Evolutionary conservation across 805 yeast species (phyloP).

Genomic region (Blastobotrys americana): DNA sequence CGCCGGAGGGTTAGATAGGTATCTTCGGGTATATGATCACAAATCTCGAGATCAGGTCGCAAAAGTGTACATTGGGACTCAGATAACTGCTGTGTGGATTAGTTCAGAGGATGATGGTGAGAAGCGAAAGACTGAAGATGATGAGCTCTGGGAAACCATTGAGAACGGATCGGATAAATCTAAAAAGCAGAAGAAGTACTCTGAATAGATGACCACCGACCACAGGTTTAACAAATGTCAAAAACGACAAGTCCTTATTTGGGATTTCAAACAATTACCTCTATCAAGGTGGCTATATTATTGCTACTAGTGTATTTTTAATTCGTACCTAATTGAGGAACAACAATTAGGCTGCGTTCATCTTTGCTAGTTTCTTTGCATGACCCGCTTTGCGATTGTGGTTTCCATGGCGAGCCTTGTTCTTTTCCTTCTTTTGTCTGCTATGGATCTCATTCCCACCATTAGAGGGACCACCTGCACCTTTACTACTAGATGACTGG

Average conservation of each 20-base stretch:
- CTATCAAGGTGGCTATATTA: not conserved
- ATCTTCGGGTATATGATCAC: constrained; percentile 67
- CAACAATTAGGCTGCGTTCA: no score
- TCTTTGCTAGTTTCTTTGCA: constrained; percentile 43
- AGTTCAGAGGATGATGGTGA: constrained; percentile 37
- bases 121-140: constrained; percentile 28
- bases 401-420: constrained; percentile 52
- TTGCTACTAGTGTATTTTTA: constrained; percentile 1
- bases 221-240: not conserved
- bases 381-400: constrained; percentile 61
- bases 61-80: constrained; percentile 72
- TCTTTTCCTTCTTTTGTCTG: constrained; percentile 26
- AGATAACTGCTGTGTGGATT: constrained; percentile 47
- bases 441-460: not conserved
- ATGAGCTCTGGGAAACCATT: constrained; percentile 35
- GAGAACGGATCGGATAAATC: constrained; percentile 14
- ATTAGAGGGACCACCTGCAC: not conserved
- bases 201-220: no score
- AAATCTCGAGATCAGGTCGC: constrained; percentile 51
- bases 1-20: constrained; percentile 84
- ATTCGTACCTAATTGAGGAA: not conserved
- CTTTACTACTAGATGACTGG: not conserved
- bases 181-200: constrained; percentile 9
- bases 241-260: constrained; percentile 1
- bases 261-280: not conserved